Evolutionary conservation across 331 rosid species (phyloP).

Genomic region (Spiraea crenata): DNA sequence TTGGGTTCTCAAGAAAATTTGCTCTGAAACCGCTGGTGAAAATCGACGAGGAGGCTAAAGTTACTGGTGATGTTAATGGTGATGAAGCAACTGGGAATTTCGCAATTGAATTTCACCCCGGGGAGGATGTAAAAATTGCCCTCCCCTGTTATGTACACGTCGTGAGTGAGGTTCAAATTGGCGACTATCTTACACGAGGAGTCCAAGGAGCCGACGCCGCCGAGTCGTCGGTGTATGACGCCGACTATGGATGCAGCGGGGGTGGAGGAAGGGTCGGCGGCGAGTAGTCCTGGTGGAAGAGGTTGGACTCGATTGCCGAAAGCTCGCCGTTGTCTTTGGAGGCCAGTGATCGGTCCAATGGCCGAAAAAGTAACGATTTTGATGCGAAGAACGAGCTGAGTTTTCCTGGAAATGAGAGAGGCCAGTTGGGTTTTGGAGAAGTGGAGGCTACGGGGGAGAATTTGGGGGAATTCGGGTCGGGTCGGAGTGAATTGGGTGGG

Average conservation of each 20-base stretch:
- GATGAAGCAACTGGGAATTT: constrained; percentile 64
- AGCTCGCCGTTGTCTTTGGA: constrained; percentile 40
- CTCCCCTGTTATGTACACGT: constrained; percentile 92
- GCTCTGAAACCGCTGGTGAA: constrained; percentile 78
- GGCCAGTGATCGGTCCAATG: neutral
- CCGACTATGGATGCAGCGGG: constrained; percentile 92
- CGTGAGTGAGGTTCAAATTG: constrained; percentile 81
- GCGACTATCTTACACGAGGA: constrained; percentile 73
- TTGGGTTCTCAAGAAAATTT: no score
- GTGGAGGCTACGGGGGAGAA: no score
- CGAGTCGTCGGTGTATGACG: constrained; percentile 81
- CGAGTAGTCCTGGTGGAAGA: constrained; percentile 88
- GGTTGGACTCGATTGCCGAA: constrained; percentile 46
- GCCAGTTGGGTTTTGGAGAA: no score
- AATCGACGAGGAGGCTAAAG: constrained; percentile 80
- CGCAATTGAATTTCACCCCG: constrained; percentile 77
- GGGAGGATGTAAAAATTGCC: constrained; percentile 91
- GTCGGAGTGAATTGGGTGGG: no score
- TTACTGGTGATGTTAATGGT: constrained; percentile 80
- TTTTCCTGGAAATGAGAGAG: no score
- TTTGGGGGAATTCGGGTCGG: no score
- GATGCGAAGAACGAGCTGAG: no score
- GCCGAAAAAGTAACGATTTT: no score
- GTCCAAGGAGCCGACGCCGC: constrained; percentile 84
- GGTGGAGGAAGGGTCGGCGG: constrained; percentile 99